phyloP scores from a whole-genome alignment of 371 early-diverging fungal species.

The Blakeslea trispora region DNA sequence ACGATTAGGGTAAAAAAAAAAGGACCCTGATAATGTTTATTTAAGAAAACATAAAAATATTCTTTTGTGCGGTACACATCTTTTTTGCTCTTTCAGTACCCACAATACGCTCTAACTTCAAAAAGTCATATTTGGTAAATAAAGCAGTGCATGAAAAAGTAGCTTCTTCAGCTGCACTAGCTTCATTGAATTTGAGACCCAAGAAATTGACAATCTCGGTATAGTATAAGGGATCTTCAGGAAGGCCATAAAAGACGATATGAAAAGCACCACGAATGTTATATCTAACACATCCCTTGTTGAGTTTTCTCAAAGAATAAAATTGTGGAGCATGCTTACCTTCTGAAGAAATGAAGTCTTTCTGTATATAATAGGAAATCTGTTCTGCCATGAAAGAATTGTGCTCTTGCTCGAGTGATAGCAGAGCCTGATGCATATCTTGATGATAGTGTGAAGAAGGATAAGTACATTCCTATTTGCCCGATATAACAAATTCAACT shows the following conservation, averaged over 20 bases:
- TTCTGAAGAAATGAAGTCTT: constrained; percentile 92
- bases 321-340: no score
- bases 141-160: constrained; percentile 70
- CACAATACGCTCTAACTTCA: constrained; percentile 88
- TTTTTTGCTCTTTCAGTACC: constrained; percentile 76
- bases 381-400: constrained; percentile 81
- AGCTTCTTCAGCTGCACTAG: constrained; percentile 57
- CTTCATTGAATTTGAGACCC: constrained; percentile 48
- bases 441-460: background rate
- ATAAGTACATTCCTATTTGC: background rate
- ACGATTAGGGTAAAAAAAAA: background rate
- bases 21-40: background rate
- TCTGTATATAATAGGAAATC: constrained; percentile 87
- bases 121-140: constrained; percentile 82
- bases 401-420: constrained; percentile 74
- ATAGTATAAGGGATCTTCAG: constrained; percentile 87
- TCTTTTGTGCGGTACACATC: constrained; percentile 75
- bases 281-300: no score
- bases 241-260: constrained; percentile 89
- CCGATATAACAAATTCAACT: constrained; percentile 21
- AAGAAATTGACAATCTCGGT: constrained; percentile 82
- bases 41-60: constrained; percentile 72
- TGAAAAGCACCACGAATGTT: constrained; percentile 84
- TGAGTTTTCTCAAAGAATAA: no score
- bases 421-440: constrained; percentile 69